A percentile compares a stretch with the other conserved stretches of the same genome.
These are phyloP conservation scores for Cinnamomum micranthum DNA, from an alignment of 164 flowering plant species.

Conservation along the genomic window DNA sequence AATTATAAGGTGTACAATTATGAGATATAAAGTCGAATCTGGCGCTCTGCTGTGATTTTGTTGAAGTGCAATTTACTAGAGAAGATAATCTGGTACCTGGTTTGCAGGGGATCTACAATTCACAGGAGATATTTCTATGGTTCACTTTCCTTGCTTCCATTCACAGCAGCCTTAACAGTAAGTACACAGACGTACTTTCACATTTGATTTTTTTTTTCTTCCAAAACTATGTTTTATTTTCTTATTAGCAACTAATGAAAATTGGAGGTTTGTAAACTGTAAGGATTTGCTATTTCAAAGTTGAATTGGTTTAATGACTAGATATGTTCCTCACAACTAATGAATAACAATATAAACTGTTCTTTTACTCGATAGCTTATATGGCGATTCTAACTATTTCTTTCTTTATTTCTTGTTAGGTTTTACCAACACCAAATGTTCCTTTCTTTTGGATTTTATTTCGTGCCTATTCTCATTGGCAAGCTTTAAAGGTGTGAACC, in stretches of 20 bases:
- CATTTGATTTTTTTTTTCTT: too few relatives aligned
- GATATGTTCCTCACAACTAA: background rate
- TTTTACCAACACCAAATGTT: conserved; percentile 85
- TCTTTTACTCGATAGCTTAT: background rate
- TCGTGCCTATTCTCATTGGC: conserved; percentile 94
- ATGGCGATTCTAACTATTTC: background rate
- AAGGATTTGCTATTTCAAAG: background rate
- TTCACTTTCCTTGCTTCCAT: conserved; percentile 80
- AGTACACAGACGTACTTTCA: conserved; percentile 16
- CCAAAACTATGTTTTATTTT: too few relatives aligned
- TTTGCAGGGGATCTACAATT: conserved; percentile 67
- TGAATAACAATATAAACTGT: background rate
- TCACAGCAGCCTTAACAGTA: conserved; percentile 68
- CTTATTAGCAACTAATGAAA: too few relatives aligned
- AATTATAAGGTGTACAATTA: background rate
- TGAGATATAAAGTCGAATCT: background rate
- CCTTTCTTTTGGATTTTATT: conserved; percentile 93
- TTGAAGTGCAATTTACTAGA: conserved; percentile 16
- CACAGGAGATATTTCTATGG: conserved; percentile 81
- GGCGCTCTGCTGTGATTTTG: conserved; percentile 7
- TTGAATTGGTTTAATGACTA: background rate
- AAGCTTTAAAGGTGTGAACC: conserved; percentile 69
- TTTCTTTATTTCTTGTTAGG: conserved; percentile 27
- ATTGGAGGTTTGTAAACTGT: background rate
- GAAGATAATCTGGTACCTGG: conserved; percentile 15